Base-by-base conservation (phyloP, 208 protist genomes). In the Porcisia deanei region DNA sequence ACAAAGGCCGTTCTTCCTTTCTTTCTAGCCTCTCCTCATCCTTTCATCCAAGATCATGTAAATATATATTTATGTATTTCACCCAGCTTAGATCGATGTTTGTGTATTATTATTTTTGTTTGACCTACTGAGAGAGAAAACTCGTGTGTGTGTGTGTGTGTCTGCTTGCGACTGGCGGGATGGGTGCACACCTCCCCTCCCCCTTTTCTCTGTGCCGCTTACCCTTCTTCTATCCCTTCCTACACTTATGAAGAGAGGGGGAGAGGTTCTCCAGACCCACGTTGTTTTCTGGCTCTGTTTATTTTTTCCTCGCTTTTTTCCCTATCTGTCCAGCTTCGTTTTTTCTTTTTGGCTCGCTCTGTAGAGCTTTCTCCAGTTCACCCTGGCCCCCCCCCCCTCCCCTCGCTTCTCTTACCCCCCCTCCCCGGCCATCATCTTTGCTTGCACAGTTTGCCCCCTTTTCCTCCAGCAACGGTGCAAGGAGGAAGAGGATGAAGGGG, bases 261-360 rank as follows among this genome's bases (percentile, higher is more conserved):
- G 64, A 22, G 64, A 54, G 25, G 20, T 69, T 69, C 20, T 7
- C 45, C n/a, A 25, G 6, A 34, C 25, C 64, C 64, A 20, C 0
- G 0, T 20, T 6, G n/a, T 39, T 1, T 20, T 43, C 39, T 57
- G 37, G 47, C 10, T 14, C 39, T 57, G 22, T 68, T 25, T 71
- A 5, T 43, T 60, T 7, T n/a, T 59, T 30, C 41, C 58, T 18
- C 0, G 65, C 68, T 79, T 58, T 74, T 66, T 77, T 68, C 39
- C 66, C 25, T 16, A 3, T 39, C 34, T 68, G 39, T 69, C 72
- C 70, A 47, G 58, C n/a, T 68, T 69, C 47, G 25, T 55, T n/a
- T 49, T 18, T 61, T 10, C 12, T 64, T 20, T 52, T n/a, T 16
- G 18, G 20, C 12, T 41, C 12, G 37, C 41, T n/a, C n/a, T 25